Evolutionary conservation across 2,329 filamentous ascomycete genomes (phyloP).

Genomic region (Akanthomyces dipterigenus): DNA sequence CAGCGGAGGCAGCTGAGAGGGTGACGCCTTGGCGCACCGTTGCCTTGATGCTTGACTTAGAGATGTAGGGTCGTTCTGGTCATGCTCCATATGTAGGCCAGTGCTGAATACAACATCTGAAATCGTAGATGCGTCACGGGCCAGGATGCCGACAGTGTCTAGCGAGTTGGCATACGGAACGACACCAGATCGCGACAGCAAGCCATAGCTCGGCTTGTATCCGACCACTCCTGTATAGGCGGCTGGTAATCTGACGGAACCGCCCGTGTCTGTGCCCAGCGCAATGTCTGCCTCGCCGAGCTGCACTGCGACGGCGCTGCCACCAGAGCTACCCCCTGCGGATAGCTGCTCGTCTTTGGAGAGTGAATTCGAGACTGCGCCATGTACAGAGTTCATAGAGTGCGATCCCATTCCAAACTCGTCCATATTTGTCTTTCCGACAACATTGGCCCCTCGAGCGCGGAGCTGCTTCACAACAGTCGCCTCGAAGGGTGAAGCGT

Average conservation of each 20-base stretch:
- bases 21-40: conserved; percentile 31
- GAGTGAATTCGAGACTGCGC: conserved; percentile 51
- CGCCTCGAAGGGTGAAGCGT: conserved; percentile 72
- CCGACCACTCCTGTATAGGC: conserved; percentile 79
- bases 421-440: conserved; percentile 87
- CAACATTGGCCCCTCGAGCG: conserved; percentile 53
- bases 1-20: conserved; percentile 20
- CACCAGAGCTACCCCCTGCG: conserved; percentile 85
- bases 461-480: conserved; percentile 68
- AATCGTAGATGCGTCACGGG: conserved; percentile 45
- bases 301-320: conserved; percentile 80
- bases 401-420: conserved; percentile 96
- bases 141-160: conserved; percentile 79
- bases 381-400: conserved; percentile 62
- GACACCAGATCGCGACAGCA: conserved; percentile 78
- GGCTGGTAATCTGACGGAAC: conserved; percentile 79
- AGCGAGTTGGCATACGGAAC: conserved; percentile 89
- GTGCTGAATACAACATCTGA: conserved; percentile 45
- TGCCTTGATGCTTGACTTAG: conserved; percentile 49
- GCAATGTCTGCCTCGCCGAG: conserved; percentile 53
- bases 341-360: conserved; percentile 42
- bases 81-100: conserved; percentile 46
- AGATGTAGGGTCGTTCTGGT: conserved; percentile 69
- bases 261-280: conserved; percentile 89
- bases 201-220: conserved; percentile 87